Percentiles rank a stretch among this genome's conserved stretches.
Conservation (phyloP, 1,284 basidiomycete species). For the Tilletiaria anomala region DNA sequence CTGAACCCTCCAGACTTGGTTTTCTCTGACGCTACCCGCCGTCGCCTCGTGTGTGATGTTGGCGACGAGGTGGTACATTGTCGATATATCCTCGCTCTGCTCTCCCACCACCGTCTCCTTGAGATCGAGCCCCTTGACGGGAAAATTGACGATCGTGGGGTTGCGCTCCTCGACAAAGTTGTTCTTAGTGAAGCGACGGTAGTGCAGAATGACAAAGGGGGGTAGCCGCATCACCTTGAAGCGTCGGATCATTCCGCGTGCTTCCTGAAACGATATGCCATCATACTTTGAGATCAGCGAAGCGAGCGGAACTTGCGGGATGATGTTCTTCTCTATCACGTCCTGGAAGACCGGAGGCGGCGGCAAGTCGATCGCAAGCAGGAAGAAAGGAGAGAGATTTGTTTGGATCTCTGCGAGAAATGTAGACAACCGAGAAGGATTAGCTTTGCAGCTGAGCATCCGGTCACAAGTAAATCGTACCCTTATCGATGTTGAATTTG, state of each 20-base stretch:
- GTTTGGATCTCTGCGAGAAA: slow-evolving; percentile 59
- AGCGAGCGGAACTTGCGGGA: slow-evolving; percentile 86
- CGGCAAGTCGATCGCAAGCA: slow-evolving; percentile 86
- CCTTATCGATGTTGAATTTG: slow-evolving; percentile 22
- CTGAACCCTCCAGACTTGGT: slow-evolving; percentile 80
- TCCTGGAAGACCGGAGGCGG: slow-evolving; percentile 94
- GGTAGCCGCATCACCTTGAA: slow-evolving; percentile 80
- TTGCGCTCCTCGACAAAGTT: slow-evolving; percentile 96
- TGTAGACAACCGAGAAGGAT: slow-evolving; percentile 3
- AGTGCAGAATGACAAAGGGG: slow-evolving; percentile 82
- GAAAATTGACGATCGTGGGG: slow-evolving; percentile 95
- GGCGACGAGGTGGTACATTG: slow-evolving; percentile 81
- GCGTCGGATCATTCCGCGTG: slow-evolving; percentile 44
- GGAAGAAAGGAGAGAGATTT: slow-evolving; percentile 77
- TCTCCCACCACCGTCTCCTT: slow-evolving; percentile 45
- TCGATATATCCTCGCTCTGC: slow-evolving; percentile 43
- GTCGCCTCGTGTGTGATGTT: slow-evolving; percentile 90
- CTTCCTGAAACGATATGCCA: slow-evolving; percentile 45
- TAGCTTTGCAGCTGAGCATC: neutral
- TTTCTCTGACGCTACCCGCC: slow-evolving; percentile 79
- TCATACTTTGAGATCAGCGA: slow-evolving; percentile 91
- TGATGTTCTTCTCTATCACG: slow-evolving; percentile 83
- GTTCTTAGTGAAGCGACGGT: slow-evolving; percentile 97
- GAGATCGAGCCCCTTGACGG: slow-evolving; percentile 79
- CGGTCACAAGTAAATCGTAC: neutral